Percentiles rank a stretch among this genome's conserved stretches.
These are phyloP conservation scores for Dryas drummondii DNA, from an alignment of 306 rosid genomes.

Conservation along the genomic window DNA sequence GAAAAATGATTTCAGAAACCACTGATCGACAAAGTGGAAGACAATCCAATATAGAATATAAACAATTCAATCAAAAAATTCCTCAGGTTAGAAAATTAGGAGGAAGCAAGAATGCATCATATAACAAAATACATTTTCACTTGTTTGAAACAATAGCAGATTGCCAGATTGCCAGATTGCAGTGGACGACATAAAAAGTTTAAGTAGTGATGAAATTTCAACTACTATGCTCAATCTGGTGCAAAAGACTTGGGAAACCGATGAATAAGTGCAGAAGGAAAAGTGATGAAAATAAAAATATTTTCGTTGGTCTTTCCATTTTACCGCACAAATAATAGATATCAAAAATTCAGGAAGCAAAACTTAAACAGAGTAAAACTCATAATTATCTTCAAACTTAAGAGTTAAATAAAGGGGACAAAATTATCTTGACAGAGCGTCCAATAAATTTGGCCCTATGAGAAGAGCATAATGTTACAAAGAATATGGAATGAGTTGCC, in stretches of 20 bases:
- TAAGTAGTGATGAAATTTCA: slow-evolving; percentile 13
- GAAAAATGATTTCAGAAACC: slow-evolving; percentile 33
- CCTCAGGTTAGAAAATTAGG: neutral
- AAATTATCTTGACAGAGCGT: neutral
- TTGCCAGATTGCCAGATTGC: neutral
- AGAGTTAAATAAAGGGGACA: too few relatives aligned
- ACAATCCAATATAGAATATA: slow-evolving; percentile 12
- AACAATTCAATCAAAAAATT: neutral
- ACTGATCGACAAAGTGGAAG: slow-evolving; percentile 28
- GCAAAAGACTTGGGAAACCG: neutral
- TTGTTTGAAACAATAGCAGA: neutral
- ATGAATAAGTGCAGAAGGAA: neutral
- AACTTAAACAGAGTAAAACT: neutral
- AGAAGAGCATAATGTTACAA: too few relatives aligned
- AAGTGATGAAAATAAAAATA: neutral
- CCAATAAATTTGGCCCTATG: neutral
- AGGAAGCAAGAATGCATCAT: slow-evolving; percentile 14
- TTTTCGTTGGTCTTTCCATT: neutral
- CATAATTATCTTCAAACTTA: neutral
- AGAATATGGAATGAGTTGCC: too few relatives aligned
- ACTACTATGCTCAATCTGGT: slow-evolving; percentile 9
- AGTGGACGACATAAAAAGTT: slow-evolving; percentile 1
- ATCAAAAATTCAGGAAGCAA: neutral
- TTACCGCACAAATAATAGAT: neutral
- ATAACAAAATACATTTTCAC: slow-evolving; percentile 14